Evolutionary conservation across 1,284 basidiomycete species (phyloP).

Genomic region (Stereum hirsutum): DNA sequence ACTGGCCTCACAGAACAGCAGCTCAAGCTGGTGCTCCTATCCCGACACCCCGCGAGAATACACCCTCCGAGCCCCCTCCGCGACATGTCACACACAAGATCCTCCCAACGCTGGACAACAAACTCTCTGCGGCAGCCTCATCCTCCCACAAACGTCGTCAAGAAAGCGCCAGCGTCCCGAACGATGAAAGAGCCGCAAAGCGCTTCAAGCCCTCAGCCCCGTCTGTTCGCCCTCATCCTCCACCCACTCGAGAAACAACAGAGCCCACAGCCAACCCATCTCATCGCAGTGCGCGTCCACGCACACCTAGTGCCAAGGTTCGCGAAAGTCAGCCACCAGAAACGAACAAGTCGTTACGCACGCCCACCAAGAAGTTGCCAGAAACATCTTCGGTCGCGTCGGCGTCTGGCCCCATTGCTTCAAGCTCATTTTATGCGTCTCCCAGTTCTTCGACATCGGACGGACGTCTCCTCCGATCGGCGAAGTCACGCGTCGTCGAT

Average conservation of each 20-base stretch:
- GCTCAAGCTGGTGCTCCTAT: slow-evolving; percentile 35
- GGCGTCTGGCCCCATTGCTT: slow-evolving; percentile 15
- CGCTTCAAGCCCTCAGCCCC: slow-evolving; percentile 8
- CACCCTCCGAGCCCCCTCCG: slow-evolving; percentile 27
- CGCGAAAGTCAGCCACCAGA: too few relatives aligned
- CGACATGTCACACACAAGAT: slow-evolving; percentile 40
- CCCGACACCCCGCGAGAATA: slow-evolving; percentile 42
- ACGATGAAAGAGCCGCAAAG: slow-evolving; percentile 2
- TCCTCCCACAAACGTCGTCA: slow-evolving; percentile 18
- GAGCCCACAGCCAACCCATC: too few relatives aligned
- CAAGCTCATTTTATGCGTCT: slow-evolving; percentile 2
- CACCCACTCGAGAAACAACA: too few relatives aligned
- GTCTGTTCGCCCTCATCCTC: slow-evolving; percentile 4
- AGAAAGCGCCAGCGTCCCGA: slow-evolving; percentile 16
- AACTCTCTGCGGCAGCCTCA: slow-evolving; percentile 26
- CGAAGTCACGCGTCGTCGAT: slow-evolving; percentile 38
- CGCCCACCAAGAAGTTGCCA: too few relatives aligned
- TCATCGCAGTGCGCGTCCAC: not conserved
- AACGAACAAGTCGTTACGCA: not conserved
- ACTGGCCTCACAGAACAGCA: slow-evolving; percentile 59
- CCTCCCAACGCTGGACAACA: slow-evolving; percentile 42
- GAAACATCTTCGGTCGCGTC: not conserved
- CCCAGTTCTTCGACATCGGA: too few relatives aligned
- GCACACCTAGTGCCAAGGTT: too few relatives aligned
- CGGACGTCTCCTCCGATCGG: slow-evolving; percentile 18